A percentile compares a stretch with the other conserved stretches of the same genome.
These are phyloP conservation scores for Withania somnifera DNA, from an alignment of 305 asterid species.

Conservation along the genomic window DNA sequence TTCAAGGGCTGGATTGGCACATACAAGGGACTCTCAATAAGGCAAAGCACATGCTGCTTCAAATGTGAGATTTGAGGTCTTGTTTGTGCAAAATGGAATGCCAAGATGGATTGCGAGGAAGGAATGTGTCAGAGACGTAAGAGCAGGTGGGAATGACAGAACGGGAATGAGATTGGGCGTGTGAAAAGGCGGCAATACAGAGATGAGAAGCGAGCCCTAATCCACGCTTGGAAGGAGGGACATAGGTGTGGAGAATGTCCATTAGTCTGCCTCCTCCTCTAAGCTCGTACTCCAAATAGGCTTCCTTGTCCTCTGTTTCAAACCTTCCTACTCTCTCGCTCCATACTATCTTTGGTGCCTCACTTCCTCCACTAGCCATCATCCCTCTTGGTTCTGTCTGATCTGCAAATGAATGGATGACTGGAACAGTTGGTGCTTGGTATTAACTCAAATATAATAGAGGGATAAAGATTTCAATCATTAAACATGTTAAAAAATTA, in stretches of 20 bases:
- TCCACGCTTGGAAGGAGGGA: conserved; percentile 77
- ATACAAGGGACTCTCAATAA: background rate
- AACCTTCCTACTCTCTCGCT: conserved; percentile 47
- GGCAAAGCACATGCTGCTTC: conserved; percentile 19
- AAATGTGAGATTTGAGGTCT: conserved; percentile 42
- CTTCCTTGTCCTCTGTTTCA: conserved; percentile 66
- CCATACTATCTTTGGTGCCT: conserved; percentile 35
- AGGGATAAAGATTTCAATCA: background rate
- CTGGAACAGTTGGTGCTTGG: background rate
- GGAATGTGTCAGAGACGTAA: conserved; percentile 74
- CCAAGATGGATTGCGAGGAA: conserved; percentile 64
- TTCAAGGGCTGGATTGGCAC: background rate
- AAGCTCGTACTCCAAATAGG: conserved; percentile 51
- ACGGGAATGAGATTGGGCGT: conserved; percentile 46
- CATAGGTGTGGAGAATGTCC: conserved; percentile 79
- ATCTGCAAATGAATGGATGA: background rate
- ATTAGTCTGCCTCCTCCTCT: conserved; percentile 27
- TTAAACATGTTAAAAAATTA: no score
- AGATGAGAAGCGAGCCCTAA: conserved; percentile 69
- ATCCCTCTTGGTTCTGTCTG: background rate
- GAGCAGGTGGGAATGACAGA: conserved; percentile 76
- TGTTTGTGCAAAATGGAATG: conserved; percentile 38
- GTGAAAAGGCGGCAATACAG: conserved; percentile 72
- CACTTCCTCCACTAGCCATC: background rate
- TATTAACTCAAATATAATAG: background rate